Evolutionary conservation across 139 green algal species (phyloP), one percentile per base, ranked within the genome.

Genomic region (Chlorella sp.): DNA sequence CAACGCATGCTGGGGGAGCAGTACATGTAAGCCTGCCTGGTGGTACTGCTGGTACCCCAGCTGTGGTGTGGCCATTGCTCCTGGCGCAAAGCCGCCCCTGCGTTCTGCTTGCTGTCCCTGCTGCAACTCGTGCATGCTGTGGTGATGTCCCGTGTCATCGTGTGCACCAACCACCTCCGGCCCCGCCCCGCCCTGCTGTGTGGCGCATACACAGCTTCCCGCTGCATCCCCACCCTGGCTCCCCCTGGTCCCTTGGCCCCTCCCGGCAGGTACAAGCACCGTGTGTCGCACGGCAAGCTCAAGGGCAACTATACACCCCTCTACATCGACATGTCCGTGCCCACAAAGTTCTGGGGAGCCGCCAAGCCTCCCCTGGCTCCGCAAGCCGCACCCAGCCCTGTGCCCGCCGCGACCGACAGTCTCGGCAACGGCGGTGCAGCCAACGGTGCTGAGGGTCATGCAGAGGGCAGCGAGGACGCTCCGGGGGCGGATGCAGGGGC

Each of bases 1-100:
- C 88, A 94, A 42, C 73, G 87, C 37, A 69, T 91, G 87, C 88
- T 94, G 61, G 83, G 90, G 14, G 88, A 93, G 91, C 64, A 76
- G 15, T 94, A 90, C 91, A 85, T 94, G 81, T 86, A 86, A 71
- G 64, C 48, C 64, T 73, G 64, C 22, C 64, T 73, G 24, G 7
- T 73, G 64, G 64, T 73, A 73, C 64, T 73, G 64, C 21, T 73
- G 68, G 24, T 18, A 34, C 21, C 22, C 1, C 68, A 34, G 48
- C 9, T 9, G 68, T 76, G 34, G 24, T n/a, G 22, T n/a, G 68
- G 11, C 24, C 28, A 9, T 34, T 34, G 21, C 68, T 76, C 22
- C 22, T 76, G 21, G 24, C n/a, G 68, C 64, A 73, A 73, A 14
- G 48, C 9, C n/a, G n/a, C n/a, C n/a, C n/a, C n/a, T n/a, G n/a